Evolutionary conservation across 176 grass and related monocot genomes (phyloP), one percentile per base, ranked within the genome.

Genomic region (Ensete glaucum): DNA sequence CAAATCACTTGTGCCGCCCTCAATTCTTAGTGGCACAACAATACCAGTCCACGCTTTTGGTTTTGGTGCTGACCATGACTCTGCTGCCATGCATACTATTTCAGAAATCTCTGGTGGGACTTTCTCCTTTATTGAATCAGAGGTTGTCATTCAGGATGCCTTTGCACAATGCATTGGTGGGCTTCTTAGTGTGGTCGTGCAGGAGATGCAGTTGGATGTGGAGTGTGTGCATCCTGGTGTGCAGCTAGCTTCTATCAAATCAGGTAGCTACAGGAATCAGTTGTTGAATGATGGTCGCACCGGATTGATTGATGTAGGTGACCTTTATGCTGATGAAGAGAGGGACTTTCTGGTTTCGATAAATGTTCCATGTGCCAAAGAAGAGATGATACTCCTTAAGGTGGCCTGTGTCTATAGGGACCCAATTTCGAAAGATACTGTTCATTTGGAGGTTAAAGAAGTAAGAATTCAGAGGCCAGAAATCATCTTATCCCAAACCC

Each of bases 321-420:
- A 83, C 74, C 66, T 98, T 5, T 98, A 98, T 76, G 90, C 94
- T 26, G 92, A 89, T 13, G 88, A 96, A 77, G 86, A 89, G 86
- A 83, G 82, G 83, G 80, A 83, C 80, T 89, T 96, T 75, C 73
- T 96, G 22, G 17, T 96, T 54, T 85, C 80, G 49, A 10, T 96
- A 24, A 73, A 54, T 21, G 72, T 91, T 22, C 86, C 86, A 51
- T 72, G 13, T 62, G 53, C 25, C 53, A 19, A 29, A 54, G 86
- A 82, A n/a, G 81, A 87, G 56, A 81, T 26, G 10, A 74, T 77
- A 17, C 70, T 96, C 52, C 29, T 96, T 50, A 69, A 71, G 71
- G 71, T 77, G 7, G 72, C 25, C 55, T 89, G 87, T 70, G n/a
- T 69, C 20, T 91, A 91, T 69, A 82, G 53, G 74, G 88, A 85